A percentile compares a stretch with the other conserved stretches of the same genome.
Evolutionary conservation across 495 filamentous ascomycete genomes (phyloP).

Genomic region (Pseudoneurospora amorphoporcata): DNA sequence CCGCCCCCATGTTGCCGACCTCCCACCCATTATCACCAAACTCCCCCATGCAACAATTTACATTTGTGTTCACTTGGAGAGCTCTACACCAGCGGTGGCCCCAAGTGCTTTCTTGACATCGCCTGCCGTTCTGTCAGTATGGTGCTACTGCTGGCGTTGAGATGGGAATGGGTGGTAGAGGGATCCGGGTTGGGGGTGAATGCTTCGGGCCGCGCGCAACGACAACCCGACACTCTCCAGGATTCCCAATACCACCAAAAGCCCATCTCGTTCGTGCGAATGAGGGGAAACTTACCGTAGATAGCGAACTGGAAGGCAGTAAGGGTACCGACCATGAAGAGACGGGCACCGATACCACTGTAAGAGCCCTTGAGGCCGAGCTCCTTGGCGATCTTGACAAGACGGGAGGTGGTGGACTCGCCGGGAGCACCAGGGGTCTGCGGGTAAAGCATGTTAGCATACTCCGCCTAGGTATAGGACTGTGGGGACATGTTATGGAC

Average conservation of each 20-base stretch:
- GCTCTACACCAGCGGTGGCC: constrained; percentile 72
- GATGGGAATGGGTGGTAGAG: neutral
- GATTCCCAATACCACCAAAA: neutral
- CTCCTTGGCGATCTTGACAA: constrained; percentile 94
- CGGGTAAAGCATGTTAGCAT: neutral
- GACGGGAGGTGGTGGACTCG: constrained; percentile 81
- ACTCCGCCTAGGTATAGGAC: neutral
- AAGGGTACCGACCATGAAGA: constrained; percentile 71
- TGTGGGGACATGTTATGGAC: neutral
- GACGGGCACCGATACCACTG: constrained; percentile 84
- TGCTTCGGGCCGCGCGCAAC: neutral
- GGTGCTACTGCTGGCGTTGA: neutral
- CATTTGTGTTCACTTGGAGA: constrained; percentile 35
- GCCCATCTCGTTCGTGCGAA: neutral
- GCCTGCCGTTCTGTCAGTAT: neutral
- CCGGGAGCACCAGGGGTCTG: constrained; percentile 84
- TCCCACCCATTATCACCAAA: neutral
- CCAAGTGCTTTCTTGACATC: constrained; percentile 41
- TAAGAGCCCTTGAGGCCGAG: constrained; percentile 84
- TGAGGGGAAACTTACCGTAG: constrained; percentile 47
- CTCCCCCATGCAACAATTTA: neutral
- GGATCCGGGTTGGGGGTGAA: neutral
- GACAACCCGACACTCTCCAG: neutral
- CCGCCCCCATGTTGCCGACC: neutral
- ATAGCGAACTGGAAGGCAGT: constrained; percentile 96